A percentile compares a stretch with the other conserved stretches of the same genome.
phyloP scores from a whole-genome alignment of 306 rosid genomes.

The Trifolium repens region DNA sequence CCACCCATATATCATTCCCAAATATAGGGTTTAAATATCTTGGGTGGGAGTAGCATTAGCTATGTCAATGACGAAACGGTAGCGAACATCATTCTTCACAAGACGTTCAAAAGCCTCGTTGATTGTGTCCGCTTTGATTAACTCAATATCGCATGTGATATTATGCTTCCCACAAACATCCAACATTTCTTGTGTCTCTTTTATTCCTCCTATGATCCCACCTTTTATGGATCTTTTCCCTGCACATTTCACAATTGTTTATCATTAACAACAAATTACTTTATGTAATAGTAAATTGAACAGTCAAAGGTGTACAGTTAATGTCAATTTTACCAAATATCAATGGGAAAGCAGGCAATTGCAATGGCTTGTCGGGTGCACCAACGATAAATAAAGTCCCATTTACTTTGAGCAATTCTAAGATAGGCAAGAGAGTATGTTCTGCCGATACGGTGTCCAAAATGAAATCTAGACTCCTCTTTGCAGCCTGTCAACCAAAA shows the following conservation, averaged over 20 bases:
- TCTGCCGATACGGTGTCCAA: slow-evolving; percentile 68
- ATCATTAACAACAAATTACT: not conserved
- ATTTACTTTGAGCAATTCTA: slow-evolving; percentile 70
- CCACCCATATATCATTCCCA: not conserved
- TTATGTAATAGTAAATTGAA: not conserved
- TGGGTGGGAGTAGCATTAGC: slow-evolving; percentile 3
- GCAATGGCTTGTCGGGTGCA: slow-evolving; percentile 68
- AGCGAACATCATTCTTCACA: slow-evolving; percentile 60
- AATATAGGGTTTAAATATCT: not conserved
- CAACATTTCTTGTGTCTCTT: slow-evolving; percentile 76
- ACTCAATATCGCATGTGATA: slow-evolving; percentile 67
- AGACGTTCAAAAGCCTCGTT: slow-evolving; percentile 64
- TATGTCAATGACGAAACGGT: slow-evolving; percentile 76
- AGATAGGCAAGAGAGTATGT: slow-evolving; percentile 55
- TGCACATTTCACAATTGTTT: slow-evolving; percentile 7
- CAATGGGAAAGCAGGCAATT: slow-evolving; percentile 67
- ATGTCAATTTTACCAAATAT: slow-evolving; percentile 59
- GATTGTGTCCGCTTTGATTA: slow-evolving; percentile 50
- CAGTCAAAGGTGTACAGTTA: not conserved
- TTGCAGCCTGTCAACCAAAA: slow-evolving; percentile 32
- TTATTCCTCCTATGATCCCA: slow-evolving; percentile 75
- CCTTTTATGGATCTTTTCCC: slow-evolving; percentile 77
- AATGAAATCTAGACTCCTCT: slow-evolving; percentile 60
- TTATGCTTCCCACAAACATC: slow-evolving; percentile 64
- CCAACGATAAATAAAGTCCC: slow-evolving; percentile 69